Evolutionary conservation across 257 asterid genomes (phyloP), one percentile per base, ranked within the genome.

Genomic region (Forsythia suspensa): DNA sequence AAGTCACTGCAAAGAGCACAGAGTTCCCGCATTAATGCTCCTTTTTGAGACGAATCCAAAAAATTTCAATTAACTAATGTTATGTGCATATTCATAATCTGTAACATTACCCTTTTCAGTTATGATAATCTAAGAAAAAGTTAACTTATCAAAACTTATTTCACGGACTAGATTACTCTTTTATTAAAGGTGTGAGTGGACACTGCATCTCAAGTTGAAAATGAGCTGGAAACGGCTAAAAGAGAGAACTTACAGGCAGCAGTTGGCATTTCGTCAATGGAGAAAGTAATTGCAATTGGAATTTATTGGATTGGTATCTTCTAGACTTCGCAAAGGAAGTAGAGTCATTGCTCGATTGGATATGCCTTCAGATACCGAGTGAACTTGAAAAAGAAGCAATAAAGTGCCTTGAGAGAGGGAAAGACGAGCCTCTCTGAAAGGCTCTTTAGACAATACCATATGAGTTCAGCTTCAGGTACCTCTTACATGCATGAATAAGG

Each of bases 401-500:
- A 41, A 83, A 81, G 80, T 92, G 96, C 81, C 85, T 93, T 5
- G 96, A 92, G 81, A 86, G 85, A 66, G 84, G 69, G 72, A 85
- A 82, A 21, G 82, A 81, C 8, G 86, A 82, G 71, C 91, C 90
- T 48, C 84, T 82, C 5, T 72, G 85, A 4, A 84, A 82, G 71
- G 79, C 81, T 42, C 88, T 94, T 70, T 89, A 85, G 79, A 88
- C 92, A 61, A 79, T 89, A 82, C 98, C 98, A 1, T 92, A 94
- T 65, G 97, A 92, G 74, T 94, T 94, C 83, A 83, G 86, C 82
- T 94, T 94, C 91, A 89, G 98, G 85, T 94, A 94, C 82, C 93
- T 94, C 70, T 78, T 94, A 80, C 88, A 81, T 24, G 83, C 87
- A 77, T 94, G 83, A 88, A 74, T 70, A 43, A 83, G 76, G 78